phyloP scores from a whole-genome alignment of 2,329 filamentous ascomycete genomes.

The Chaetoscypha palmicola region DNA sequence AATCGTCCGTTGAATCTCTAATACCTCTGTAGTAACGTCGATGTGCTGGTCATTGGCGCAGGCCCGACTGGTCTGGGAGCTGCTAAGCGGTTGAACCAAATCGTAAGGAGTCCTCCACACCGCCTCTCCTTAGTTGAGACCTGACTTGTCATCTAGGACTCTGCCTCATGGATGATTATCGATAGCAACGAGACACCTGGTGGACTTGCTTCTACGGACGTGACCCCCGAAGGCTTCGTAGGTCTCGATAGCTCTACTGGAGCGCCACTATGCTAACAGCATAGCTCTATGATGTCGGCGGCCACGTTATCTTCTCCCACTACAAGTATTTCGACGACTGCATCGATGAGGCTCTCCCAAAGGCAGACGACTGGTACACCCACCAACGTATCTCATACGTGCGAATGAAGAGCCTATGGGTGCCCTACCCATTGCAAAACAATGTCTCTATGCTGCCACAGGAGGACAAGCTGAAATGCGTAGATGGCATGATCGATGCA shows the following conservation, averaged over 20 bases:
- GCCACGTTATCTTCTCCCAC: conserved; percentile 47
- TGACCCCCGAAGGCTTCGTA: conserved; percentile 95
- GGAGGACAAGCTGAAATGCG: conserved; percentile 90
- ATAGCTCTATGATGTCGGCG: conserved; percentile 86
- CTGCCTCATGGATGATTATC: conserved; percentile 91
- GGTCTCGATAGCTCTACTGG: conserved; percentile 38
- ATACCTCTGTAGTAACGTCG: conserved; percentile 57
- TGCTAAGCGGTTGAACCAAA: conserved; percentile 94
- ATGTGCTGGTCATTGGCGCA: conserved; percentile 96
- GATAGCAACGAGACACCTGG: conserved; percentile 88
- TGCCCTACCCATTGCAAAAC: conserved; percentile 99
- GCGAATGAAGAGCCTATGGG: conserved; percentile 92
- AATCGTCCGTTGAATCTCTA: no score
- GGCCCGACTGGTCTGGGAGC: conserved; percentile 96
- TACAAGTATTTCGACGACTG: conserved; percentile 99
- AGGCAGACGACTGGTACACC: conserved; percentile 90
- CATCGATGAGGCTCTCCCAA: conserved; percentile 92
- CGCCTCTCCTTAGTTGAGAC: conserved; percentile 12
- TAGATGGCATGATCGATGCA: conserved; percentile 94
- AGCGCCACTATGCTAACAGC: conserved; percentile 7
- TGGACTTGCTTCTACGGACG: conserved; percentile 91
- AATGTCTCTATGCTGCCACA: conserved; percentile 98
- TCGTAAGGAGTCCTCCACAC: conserved; percentile 48
- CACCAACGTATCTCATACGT: conserved; percentile 99
- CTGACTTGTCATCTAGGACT: conserved; percentile 51